Percentiles rank a stretch among this genome's conserved stretches.
Conservation (phyloP, 2,329 filamentous ascomycete genomes). For the Clonostachys chloroleuca region DNA sequence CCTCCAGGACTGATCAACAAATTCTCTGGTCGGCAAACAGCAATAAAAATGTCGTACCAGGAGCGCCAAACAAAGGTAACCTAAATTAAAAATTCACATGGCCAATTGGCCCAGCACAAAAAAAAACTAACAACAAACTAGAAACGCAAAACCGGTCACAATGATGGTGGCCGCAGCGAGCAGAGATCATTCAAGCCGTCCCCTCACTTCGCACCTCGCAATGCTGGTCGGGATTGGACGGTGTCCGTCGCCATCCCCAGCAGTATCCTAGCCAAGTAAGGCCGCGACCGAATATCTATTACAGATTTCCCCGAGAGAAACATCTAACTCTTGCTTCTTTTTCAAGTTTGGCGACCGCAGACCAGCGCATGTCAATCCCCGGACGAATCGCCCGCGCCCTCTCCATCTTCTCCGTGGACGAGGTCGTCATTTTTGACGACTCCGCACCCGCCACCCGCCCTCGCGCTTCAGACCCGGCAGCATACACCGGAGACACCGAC, state of each 20-base stretch:
- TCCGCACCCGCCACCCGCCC: constrained; percentile 39
- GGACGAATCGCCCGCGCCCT: constrained; percentile 77
- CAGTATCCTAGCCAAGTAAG: constrained; percentile 71
- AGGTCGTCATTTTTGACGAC: constrained; percentile 80
- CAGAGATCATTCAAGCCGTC: constrained; percentile 59
- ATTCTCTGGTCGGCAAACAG: background rate
- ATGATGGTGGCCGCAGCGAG: constrained; percentile 24
- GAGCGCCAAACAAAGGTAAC: constrained; percentile 24
- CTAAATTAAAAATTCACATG: background rate
- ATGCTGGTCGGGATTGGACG: constrained; percentile 64
- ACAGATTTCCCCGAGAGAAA: background rate
- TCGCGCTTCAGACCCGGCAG: constrained; percentile 33
- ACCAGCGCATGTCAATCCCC: constrained; percentile 69
- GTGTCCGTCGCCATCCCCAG: constrained; percentile 75
- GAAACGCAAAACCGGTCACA: constrained; percentile 46
- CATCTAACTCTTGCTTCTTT: background rate
- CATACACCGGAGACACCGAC: constrained; percentile 67
- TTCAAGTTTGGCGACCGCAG: constrained; percentile 62
- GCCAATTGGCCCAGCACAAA: background rate
- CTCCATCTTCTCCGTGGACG: constrained; percentile 80
- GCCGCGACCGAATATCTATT: background rate
- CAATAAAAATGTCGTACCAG: constrained; percentile 20
- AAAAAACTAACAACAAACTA: constrained; percentile 13
- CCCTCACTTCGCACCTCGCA: constrained; percentile 61
- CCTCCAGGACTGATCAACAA: no score